Conservation (phyloP, 2,329 filamentous ascomycete species). For the Alternaria consortialis region DNA sequence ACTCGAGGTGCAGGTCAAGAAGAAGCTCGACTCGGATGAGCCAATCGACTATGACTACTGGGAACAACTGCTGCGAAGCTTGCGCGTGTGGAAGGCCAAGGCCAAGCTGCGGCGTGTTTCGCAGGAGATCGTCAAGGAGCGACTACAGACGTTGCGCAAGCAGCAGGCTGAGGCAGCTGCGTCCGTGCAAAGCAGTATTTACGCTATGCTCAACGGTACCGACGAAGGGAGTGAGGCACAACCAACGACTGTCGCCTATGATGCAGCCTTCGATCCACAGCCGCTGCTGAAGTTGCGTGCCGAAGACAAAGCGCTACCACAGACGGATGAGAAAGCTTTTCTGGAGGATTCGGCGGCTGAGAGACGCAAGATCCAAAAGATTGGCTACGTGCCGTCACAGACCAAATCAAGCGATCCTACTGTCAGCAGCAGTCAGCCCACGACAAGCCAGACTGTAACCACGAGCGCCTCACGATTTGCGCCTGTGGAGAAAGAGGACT, state of each 20-base stretch:
- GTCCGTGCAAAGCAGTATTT: constrained; percentile 62
- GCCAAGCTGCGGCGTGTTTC: constrained; percentile 82
- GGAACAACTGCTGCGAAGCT: constrained; percentile 86
- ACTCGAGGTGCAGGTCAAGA: constrained; percentile 85
- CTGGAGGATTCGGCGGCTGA: constrained; percentile 66
- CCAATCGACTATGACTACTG: constrained; percentile 97
- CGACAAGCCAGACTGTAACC: constrained; percentile 55
- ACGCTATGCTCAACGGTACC: constrained; percentile 51
- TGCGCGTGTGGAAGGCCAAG: constrained; percentile 91
- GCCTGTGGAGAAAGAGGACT: constrained; percentile 75
- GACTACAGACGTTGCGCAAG: constrained; percentile 71
- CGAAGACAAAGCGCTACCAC: constrained; percentile 69
- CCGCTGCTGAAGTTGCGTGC: constrained; percentile 69
- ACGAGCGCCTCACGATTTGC: constrained; percentile 74
- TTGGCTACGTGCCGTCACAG: constrained; percentile 72
- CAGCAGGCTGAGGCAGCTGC: constrained; percentile 74
- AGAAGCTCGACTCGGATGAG: constrained; percentile 87
- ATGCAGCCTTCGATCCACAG: constrained; percentile 67
- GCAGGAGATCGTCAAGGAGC: constrained; percentile 75
- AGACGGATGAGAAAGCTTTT: constrained; percentile 67
- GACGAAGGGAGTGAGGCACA: constrained; percentile 9
- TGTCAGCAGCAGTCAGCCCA: constrained; percentile 38
- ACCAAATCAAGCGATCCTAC: constrained; percentile 50
- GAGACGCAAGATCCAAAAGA: constrained; percentile 68
- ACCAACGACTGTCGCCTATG: constrained; percentile 40